Percentiles rank a stretch among this genome's conserved stretches.
Conservation (phyloP, 2,329 filamentous ascomycete species). For the Sporothrix inflata region DNA sequence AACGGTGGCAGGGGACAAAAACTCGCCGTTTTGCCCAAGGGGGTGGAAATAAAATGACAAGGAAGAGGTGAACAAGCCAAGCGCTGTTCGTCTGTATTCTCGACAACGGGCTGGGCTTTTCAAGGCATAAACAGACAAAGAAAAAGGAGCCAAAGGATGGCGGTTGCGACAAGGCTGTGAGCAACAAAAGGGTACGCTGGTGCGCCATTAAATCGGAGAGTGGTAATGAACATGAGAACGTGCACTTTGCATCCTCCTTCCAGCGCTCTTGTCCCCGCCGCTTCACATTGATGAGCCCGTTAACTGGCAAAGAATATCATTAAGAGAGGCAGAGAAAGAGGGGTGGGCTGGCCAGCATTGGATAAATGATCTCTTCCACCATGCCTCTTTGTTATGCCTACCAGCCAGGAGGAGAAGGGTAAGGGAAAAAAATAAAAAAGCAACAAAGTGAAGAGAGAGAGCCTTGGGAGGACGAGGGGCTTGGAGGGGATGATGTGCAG, state of each 20-base stretch:
- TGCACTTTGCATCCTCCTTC: background rate
- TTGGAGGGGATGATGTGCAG: conserved; percentile 15
- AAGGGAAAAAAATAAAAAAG: background rate
- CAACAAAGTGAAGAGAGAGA: background rate
- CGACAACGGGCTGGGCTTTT: background rate
- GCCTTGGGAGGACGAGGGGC: background rate
- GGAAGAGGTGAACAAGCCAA: background rate
- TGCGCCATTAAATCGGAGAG: conserved; percentile 13
- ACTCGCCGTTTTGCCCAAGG: background rate
- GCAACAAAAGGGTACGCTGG: background rate
- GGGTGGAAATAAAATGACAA: conserved; percentile 4
- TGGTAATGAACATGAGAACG: background rate
- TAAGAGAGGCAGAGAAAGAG: too few relatives aligned
- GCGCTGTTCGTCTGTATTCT: background rate
- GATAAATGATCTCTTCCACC: background rate
- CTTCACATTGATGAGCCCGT: conserved; percentile 12
- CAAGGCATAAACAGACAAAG: conserved; percentile 1
- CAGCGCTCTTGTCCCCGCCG: background rate
- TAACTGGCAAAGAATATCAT: background rate
- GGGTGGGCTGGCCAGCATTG: background rate
- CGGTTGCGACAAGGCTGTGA: conserved; percentile 6
- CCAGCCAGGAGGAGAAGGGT: conserved; percentile 2
- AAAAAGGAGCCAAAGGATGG: background rate
- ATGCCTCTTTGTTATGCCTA: conserved; percentile 15
- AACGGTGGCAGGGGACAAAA: background rate